Evolutionary conservation across 257 asterid genomes (phyloP).

Genomic region (Cordia subcordata): DNA sequence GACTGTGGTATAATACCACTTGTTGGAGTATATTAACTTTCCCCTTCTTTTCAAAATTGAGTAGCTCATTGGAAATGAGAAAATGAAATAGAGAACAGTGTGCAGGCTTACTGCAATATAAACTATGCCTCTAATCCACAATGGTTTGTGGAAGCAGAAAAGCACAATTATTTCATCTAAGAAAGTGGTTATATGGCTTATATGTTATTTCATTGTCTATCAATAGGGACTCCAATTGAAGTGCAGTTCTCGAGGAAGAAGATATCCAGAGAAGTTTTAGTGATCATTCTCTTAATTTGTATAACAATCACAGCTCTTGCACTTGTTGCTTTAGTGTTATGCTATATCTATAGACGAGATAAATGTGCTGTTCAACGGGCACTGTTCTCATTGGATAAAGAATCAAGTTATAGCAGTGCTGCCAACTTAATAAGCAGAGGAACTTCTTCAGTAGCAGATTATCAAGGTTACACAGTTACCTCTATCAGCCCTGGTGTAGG

Average conservation of each 20-base stretch:
- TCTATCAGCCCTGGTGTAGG: constrained; percentile 41
- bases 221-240: constrained; percentile 45
- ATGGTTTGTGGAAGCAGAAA: background rate
- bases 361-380: constrained; percentile 39
- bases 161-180: background rate
- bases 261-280: constrained; percentile 37
- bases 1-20: background rate
- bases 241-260: constrained; percentile 42
- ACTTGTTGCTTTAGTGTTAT: constrained; percentile 40
- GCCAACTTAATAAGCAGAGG: constrained; percentile 58
- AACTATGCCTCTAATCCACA: too few species aligned
- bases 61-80: background rate
- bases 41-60: background rate
- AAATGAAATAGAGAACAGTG: too few species aligned
- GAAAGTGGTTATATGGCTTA: background rate
- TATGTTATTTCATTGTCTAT: constrained; percentile 5
- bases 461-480: constrained; percentile 31
- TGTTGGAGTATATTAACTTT: background rate
- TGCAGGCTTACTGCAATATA: too few species aligned
- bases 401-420: constrained; percentile 53
- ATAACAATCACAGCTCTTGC: constrained; percentile 46
- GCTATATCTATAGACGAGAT: constrained; percentile 44
- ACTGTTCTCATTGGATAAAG: constrained; percentile 57
- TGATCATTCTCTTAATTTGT: constrained; percentile 51
- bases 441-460: constrained; percentile 34